Base-by-base conservation (phyloP, 2,329 filamentous ascomycete genomes). In the Colletotrichum sp. region DNA sequence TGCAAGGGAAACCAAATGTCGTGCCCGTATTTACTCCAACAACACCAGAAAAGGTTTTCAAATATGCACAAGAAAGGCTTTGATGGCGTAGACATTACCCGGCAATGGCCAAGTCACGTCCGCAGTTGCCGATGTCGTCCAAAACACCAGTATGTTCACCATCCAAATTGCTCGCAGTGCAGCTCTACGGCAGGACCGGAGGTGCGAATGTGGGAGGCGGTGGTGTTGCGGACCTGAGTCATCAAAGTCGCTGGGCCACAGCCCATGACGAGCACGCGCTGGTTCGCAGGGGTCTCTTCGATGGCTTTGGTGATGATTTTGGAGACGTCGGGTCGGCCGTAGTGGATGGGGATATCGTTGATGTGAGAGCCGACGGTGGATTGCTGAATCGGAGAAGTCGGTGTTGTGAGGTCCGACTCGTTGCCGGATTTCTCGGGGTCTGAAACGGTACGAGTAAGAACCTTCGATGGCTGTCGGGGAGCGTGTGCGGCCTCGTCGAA, bases 131-230 rank as follows among this genome's bases (percentile, higher is more conserved):
- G 57, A 22, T 6, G n/a, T 13, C 44, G 26, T 28, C 57, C 57
- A 16, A n/a, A 24, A 60, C 5, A 34, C 7, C 28, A 71, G 22
- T 30, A 10, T 30, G 4, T 39, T 81, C 77, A 87, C 86, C 86
- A 88, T 7, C 84, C 86, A 80, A 89, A 89, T 59, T 86, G 82
- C 80, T 90, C 88, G 68, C 86, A 87, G 81, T 90, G 88, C 16
- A 90, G 80, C 77, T 88, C 88, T 5, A 90, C 81, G 30, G 84
- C 84, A 3, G 88, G 86, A 2, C 88, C 87, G 9, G 84, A 81
- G 0, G 80, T 68, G 26, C 80, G 82, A 63, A 90, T 88, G 70
- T 81, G 83, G 15, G 79, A 79, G 2, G 86, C 85, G 1, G 85
- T 82, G 3, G 85, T 84, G 68, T 87, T 84, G 30, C 88, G 85